Evolutionary conservation across 2,329 filamentous ascomycete species (phyloP).

Genomic region (Ophiostoma fasciatum): DNA sequence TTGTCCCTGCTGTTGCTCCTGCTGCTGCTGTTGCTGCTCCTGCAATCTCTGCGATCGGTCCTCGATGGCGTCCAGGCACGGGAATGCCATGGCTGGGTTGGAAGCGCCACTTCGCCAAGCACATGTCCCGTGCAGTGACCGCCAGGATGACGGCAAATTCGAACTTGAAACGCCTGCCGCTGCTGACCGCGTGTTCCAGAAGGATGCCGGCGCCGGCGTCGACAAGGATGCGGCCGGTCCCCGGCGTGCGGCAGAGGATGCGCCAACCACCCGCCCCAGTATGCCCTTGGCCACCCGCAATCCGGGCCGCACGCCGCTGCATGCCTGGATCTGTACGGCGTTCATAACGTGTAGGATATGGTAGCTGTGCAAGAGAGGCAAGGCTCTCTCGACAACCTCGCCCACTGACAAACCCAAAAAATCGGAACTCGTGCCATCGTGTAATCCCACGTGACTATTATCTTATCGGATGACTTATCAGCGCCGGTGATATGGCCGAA

Average conservation of each 20-base stretch:
- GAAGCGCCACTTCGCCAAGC: constrained; percentile 33
- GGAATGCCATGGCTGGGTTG: constrained; percentile 79
- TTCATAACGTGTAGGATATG: no score
- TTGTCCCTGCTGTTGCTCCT: not conserved
- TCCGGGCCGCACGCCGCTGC: not conserved
- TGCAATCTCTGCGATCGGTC: constrained; percentile 39
- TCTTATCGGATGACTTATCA: no score
- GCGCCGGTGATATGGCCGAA: no score
- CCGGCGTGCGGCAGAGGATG: no score
- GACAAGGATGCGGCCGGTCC: no score
- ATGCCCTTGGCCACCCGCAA: not conserved
- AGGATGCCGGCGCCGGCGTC: no score
- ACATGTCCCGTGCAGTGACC: constrained; percentile 13
- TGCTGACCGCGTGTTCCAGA: no score
- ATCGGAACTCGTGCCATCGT: constrained; percentile 2
- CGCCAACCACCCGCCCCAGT: not conserved
- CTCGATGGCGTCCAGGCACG: constrained; percentile 76
- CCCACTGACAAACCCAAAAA: not conserved
- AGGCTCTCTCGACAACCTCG: not conserved
- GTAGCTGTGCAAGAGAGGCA: not conserved
- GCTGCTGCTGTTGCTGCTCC: constrained; percentile 49
- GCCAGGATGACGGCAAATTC: not conserved
- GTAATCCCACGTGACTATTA: constrained; percentile 10
- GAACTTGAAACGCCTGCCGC: no score
- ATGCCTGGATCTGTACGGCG: not conserved